Evolutionary conservation across 176 grass and related monocot species (phyloP).

Genomic region (Bonia amplexicaulis): DNA sequence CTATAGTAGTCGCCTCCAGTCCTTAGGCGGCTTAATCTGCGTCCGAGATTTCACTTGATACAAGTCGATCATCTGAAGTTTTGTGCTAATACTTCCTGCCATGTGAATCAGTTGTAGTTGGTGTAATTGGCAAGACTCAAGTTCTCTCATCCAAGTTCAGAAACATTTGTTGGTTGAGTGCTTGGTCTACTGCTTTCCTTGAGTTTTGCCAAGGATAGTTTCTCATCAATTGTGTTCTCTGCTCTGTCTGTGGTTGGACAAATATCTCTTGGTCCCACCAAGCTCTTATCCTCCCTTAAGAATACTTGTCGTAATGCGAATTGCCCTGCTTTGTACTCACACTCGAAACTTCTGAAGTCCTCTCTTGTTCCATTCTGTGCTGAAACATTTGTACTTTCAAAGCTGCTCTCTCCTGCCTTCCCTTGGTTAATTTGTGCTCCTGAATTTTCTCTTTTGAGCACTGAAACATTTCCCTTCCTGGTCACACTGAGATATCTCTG

Average conservation of each 20-base stretch:
- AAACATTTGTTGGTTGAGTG: conserved; percentile 12
- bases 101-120: conserved; percentile 55
- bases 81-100: conserved; percentile 56
- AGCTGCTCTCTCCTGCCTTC: not conserved
- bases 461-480: conserved; percentile 4
- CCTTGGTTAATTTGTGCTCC: not conserved
- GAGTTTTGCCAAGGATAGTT: conserved; percentile 45
- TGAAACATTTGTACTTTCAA: not conserved
- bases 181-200: conserved; percentile 11
- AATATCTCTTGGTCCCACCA: conserved; percentile 24
- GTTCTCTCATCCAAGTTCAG: conserved; percentile 25
- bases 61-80: conserved; percentile 39
- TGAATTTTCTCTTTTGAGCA: not conserved
- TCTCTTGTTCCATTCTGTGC: conserved; percentile 8
- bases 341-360: conserved; percentile 26
- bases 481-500: conserved; percentile 6
- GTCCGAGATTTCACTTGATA: conserved; percentile 59
- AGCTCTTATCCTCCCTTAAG: not conserved
- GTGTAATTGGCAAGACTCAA: conserved; percentile 55
- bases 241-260: conserved; percentile 17
- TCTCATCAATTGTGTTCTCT: not conserved
- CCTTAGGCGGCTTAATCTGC: no score
- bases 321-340: not conserved
- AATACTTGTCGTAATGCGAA: conserved; percentile 9
- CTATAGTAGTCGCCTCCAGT: no score